Conservation (phyloP, 768 basidiomycete species). For the Phlebiopsis gigantea region DNA sequence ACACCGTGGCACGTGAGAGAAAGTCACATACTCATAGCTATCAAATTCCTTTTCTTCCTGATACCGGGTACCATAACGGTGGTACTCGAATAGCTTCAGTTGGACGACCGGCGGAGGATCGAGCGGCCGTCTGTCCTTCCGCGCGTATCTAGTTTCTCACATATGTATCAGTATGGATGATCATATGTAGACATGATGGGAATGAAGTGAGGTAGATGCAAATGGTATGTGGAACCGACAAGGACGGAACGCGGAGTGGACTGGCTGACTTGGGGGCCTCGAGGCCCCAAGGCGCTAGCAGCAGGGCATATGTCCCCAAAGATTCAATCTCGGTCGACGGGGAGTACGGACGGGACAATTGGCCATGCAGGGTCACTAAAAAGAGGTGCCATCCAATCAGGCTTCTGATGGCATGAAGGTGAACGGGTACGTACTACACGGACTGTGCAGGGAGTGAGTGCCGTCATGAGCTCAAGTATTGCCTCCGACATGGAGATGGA, state of each 20-base stretch:
- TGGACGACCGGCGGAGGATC: constrained; percentile 64
- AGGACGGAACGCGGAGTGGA: neutral
- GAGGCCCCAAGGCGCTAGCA: neutral
- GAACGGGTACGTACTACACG: neutral
- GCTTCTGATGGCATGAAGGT: neutral
- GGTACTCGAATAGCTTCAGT: constrained; percentile 43
- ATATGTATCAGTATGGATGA: neutral
- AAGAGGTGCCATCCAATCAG: neutral
- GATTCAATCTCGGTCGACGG: neutral
- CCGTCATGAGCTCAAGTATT: neutral
- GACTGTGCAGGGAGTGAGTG: neutral
- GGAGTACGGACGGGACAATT: neutral
- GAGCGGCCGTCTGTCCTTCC: constrained; percentile 57
- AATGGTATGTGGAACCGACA: neutral
- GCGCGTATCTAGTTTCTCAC: constrained; percentile 37
- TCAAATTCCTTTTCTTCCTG: constrained; percentile 40
- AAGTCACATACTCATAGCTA: constrained; percentile 40
- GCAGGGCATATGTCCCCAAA: neutral
- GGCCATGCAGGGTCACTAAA: neutral
- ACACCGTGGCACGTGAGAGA: neutral
- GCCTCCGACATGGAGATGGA: neutral
- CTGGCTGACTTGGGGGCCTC: neutral
- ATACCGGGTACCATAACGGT: constrained; percentile 34
- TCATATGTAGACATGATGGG: constrained; percentile 4
- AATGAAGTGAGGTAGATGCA: constrained; percentile 5